These are phyloP conservation scores for Metschnikowia sp. DNA, from an alignment of 805 yeast species.

Conservation along the genomic window DNA sequence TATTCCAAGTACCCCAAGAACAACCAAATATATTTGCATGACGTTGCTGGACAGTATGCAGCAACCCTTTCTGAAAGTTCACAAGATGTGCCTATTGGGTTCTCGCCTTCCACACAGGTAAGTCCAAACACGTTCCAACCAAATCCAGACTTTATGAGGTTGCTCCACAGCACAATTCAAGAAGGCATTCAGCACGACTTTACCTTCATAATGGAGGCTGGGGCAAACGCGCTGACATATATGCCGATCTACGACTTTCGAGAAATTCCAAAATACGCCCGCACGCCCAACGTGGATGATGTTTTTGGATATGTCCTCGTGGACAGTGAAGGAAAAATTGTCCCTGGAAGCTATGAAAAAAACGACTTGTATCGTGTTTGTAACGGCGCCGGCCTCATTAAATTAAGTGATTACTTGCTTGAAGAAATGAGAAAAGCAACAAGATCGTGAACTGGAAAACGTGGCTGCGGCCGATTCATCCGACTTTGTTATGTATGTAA, in stretches of 20 bases:
- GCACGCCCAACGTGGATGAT: constrained; percentile 70
- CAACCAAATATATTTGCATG: constrained; percentile 16
- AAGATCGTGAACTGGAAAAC: background rate
- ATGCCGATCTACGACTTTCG: constrained; percentile 75
- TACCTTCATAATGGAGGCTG: constrained; percentile 54
- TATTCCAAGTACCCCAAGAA: constrained; percentile 5
- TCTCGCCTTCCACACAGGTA: constrained; percentile 11
- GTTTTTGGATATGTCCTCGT: constrained; percentile 69
- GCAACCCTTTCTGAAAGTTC: constrained; percentile 24
- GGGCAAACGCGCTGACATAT: constrained; percentile 47
- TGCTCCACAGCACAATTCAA: constrained; percentile 27
- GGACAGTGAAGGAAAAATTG: constrained; percentile 50
- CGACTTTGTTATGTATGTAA: background rate
- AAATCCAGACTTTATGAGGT: constrained; percentile 26
- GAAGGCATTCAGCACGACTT: constrained; percentile 38
- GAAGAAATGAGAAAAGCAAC: constrained; percentile 15
- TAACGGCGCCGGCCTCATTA: constrained; percentile 25
- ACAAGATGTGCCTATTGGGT: constrained; percentile 24
- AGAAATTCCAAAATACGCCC: constrained; percentile 57
- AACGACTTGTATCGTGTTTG: constrained; percentile 58
- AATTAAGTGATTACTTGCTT: constrained; percentile 17
- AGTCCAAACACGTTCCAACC: constrained; percentile 23
- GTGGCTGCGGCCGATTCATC: background rate
- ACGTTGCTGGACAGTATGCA: constrained; percentile 8
- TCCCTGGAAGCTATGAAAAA: constrained; percentile 50